Conservation (phyloP, 2,329 filamentous ascomycete genomes). For the Colletotrichum lindemuthianum region DNA sequence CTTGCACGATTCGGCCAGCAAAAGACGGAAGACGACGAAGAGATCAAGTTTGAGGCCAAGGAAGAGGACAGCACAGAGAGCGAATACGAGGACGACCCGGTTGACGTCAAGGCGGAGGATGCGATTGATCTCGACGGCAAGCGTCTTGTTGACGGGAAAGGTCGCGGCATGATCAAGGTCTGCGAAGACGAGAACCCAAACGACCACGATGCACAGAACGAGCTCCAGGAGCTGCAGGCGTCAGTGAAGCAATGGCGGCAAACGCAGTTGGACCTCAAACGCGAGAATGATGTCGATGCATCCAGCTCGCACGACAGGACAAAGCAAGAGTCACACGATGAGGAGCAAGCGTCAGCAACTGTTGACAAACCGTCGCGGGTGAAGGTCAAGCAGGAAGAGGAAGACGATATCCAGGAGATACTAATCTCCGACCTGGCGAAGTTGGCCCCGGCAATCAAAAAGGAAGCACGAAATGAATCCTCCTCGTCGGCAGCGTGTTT, state of each 20-base stretch:
- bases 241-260: conserved; percentile 42
- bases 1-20: conserved; percentile 75
- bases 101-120: conserved; percentile 57
- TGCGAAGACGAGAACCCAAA: conserved; percentile 74
- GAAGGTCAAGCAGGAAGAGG: conserved; percentile 26
- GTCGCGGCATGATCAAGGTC: conserved; percentile 75
- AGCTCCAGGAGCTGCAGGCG: conserved; percentile 74
- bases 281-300: conserved; percentile 5
- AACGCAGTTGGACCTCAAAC: conserved; percentile 27
- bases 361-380: background rate
- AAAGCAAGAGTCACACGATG: background rate
- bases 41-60: conserved; percentile 43
- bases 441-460: conserved; percentile 15
- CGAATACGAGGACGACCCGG: conserved; percentile 58
- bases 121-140: conserved; percentile 73
- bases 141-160: conserved; percentile 72
- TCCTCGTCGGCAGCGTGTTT: background rate
- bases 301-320: background rate
- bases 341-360: background rate
- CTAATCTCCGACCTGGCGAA: conserved; percentile 3
- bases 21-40: conserved; percentile 60
- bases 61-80: conserved; percentile 51
- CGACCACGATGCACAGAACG: conserved; percentile 66
- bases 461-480: conserved; percentile 11
- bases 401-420: background rate